A percentile compares a stretch with the other conserved stretches of the same genome.
phyloP scores from a whole-genome alignment of 306 rosid species.

The Prosopis cineraria region DNA sequence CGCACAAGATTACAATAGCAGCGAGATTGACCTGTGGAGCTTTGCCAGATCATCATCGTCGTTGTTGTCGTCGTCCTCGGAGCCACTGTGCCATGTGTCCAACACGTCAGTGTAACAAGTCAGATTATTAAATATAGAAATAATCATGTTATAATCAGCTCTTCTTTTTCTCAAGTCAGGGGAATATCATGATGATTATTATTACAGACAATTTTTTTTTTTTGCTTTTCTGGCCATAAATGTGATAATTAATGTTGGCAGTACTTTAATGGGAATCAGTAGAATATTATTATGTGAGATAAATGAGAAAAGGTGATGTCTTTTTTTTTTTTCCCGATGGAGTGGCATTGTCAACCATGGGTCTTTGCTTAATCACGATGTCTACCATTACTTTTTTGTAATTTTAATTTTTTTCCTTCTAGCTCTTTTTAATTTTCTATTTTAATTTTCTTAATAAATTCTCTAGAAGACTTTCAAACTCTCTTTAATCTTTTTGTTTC shows the following conservation, averaged over 20 bases:
- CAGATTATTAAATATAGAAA: constrained; percentile 39
- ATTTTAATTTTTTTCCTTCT: not conserved
- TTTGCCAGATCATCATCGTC: constrained; percentile 58
- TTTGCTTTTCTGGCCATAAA: not conserved
- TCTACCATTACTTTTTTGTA: constrained; percentile 43
- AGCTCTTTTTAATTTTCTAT: not conserved
- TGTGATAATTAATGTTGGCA: constrained; percentile 27
- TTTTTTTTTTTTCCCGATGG: constrained; percentile 66
- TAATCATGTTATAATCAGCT: constrained; percentile 25
- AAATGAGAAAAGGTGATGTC: constrained; percentile 31
- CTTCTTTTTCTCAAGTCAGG: constrained; percentile 17
- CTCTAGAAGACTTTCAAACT: constrained; percentile 32
- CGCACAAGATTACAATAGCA: constrained; percentile 44
- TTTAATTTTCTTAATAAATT: not conserved
- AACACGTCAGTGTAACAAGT: constrained; percentile 47
- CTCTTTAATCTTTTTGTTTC: not conserved
- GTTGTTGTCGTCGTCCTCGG: constrained; percentile 59
- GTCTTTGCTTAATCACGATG: constrained; percentile 63
- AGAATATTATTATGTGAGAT: constrained; percentile 25
- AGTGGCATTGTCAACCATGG: constrained; percentile 65
- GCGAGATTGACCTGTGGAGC: constrained; percentile 79
- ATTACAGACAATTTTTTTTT: constrained; percentile 33
- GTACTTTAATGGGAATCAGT: constrained; percentile 5
- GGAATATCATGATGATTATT: constrained; percentile 9
- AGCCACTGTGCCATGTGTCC: constrained; percentile 66